Base-by-base conservation (phyloP, 208 protist genomes). In the Acanthamoeba rhysodes region DNA sequence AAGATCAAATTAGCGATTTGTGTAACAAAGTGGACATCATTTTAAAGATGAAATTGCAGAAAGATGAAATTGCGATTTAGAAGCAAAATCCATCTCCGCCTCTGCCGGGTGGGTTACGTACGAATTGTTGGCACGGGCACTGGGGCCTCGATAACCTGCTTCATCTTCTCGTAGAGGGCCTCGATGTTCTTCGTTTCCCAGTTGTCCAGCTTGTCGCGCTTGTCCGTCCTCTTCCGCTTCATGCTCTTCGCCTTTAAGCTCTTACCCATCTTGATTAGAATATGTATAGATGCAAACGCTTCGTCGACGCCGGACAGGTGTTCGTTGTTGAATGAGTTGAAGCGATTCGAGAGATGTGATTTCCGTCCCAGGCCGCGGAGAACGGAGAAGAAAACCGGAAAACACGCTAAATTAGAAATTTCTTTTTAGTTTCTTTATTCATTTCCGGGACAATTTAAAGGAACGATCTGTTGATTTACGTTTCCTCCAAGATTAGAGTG, bases 141-240 rank as follows among this genome's bases (percentile, higher is more conserved):
- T 22, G 80, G 80, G 20, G 80, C 80, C 4, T 88, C 80, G 14
- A 88, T 88, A 45, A 88, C 41, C 50, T 57, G 27, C 53, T 88
- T 88, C 80, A 88, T 88, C 80, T 88, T 88, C n/a, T 88, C 80
- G 80, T 88, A 88, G n/a, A 88, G 50, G n/a, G 14, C 50, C 27
- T 88, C 80, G 53, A 88, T 24, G 24, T 88, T 88, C 80, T 64
- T 88, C 20, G 50, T 34, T 20, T 88, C 80, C 80, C 80, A 88
- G 41, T 88, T 88, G n/a, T 88, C 80, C 41, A 88, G 22, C 22
- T 88, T 88, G 41, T 88, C 80, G 9, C 80, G 80, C 80, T 88
- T 88, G 12, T 88, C 80, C 50, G 80, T 88, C 80, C 80, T 88
- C 80, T 88, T 88, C 53, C 80, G 20, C 80, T 88, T 88, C 80